A percentile compares a stretch with the other conserved stretches of the same genome.
Conservation (phyloP, 805 yeast species). For the Saccharomycopsis guyanensis region DNA sequence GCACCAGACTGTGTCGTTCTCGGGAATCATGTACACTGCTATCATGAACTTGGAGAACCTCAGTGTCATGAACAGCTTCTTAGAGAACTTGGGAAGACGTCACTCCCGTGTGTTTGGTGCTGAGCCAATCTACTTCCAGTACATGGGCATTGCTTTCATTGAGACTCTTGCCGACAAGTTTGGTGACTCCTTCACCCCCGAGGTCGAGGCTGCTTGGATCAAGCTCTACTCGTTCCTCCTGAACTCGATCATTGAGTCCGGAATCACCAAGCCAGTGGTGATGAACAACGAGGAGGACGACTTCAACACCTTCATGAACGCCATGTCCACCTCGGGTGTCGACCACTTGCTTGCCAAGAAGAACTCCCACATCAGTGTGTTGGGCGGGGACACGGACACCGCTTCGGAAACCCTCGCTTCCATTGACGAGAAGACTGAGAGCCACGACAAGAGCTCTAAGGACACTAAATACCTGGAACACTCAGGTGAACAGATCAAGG, state of each 20-base stretch:
- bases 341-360: slow-evolving; percentile 1
- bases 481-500: background rate
- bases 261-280: slow-evolving; percentile 1
- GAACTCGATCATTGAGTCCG: slow-evolving; percentile 21
- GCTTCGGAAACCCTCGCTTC: slow-evolving; percentile 6
- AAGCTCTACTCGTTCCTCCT: slow-evolving; percentile 26
- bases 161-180: slow-evolving; percentile 48
- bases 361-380: background rate
- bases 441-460: background rate
- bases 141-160: slow-evolving; percentile 54
- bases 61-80: slow-evolving; percentile 38
- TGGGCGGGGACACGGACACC: slow-evolving; percentile 7
- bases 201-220: slow-evolving; percentile 23
- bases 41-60: slow-evolving; percentile 45
- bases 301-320: slow-evolving; percentile 10
- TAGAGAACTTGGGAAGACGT: slow-evolving; percentile 44
- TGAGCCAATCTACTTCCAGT: slow-evolving; percentile 43
- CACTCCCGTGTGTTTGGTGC: slow-evolving; percentile 50
- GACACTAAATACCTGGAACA: background rate
- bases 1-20: slow-evolving; percentile 55
- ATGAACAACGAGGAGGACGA: slow-evolving; percentile 10
- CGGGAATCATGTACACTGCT: slow-evolving; percentile 49
- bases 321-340: background rate
- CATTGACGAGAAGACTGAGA: background rate
- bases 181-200: slow-evolving; percentile 18